phyloP scores from a whole-genome alignment of 257 asterid genomes.

The Ilex aquifolium region DNA sequence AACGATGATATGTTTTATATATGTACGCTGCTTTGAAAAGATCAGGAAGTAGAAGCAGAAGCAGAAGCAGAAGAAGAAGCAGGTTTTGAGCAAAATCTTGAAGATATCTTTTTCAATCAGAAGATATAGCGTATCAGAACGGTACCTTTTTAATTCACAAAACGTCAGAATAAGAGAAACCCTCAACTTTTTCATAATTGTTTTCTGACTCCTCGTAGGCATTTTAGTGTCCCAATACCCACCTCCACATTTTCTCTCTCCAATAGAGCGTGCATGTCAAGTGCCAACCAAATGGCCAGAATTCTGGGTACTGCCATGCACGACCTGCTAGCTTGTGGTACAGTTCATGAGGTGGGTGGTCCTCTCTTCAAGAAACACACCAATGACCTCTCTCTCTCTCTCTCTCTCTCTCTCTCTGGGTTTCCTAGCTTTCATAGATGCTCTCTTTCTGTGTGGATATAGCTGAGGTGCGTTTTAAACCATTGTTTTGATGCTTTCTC shows the following conservation, averaged over 20 bases:
- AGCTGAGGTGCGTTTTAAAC: no score
- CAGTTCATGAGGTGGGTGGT: no score
- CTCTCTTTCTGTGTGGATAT: no score
- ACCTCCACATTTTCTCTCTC: not conserved
- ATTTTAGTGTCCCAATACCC: conserved; percentile 18
- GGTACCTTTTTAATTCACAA: conserved; percentile 15
- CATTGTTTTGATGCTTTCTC: no score
- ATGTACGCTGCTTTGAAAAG: conserved; percentile 4
- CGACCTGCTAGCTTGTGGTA: no score
- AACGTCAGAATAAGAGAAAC: conserved; percentile 18
- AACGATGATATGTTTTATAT: not conserved
- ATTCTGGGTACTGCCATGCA: no score
- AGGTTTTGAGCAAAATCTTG: conserved; percentile 28
- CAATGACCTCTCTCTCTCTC: no score
- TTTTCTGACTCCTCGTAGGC: conserved; percentile 21
- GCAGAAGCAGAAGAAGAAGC: conserved; percentile 13
- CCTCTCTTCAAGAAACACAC: no score
- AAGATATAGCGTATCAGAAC: conserved; percentile 29
- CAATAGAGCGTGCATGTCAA: no score
- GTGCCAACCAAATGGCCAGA: no score
- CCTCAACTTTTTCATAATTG: conserved; percentile 31
- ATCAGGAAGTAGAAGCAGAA: conserved; percentile 6
- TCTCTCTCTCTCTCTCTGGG: no score
- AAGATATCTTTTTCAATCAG: conserved; percentile 26
- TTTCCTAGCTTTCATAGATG: no score